Conservation (phyloP, 1,139 yeast species). For the Pichia kudriavzevii region DNA sequence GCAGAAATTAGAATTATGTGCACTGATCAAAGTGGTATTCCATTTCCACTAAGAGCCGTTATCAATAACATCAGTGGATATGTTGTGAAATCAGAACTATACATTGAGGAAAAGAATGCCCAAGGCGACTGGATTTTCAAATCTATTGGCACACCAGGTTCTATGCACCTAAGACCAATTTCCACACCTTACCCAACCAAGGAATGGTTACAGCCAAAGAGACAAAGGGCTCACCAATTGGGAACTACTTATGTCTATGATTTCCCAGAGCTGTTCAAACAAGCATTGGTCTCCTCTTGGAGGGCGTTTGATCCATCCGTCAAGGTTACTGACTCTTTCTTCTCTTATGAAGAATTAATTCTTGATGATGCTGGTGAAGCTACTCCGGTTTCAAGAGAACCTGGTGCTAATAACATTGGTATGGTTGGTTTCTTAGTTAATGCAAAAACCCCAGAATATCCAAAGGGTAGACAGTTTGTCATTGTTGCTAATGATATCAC, state of each 20-base stretch:
- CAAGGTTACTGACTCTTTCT: slow-evolving; percentile 71
- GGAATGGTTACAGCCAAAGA: slow-evolving; percentile 96
- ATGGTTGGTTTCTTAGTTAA: slow-evolving; percentile 94
- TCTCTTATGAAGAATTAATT: slow-evolving; percentile 74
- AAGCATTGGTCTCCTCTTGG: slow-evolving; percentile 84
- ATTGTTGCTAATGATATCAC: slow-evolving; percentile 96
- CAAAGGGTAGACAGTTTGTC: slow-evolving; percentile 88
- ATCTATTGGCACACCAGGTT: slow-evolving; percentile 88
- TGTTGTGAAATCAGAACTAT: slow-evolving; percentile 90
- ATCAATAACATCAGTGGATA: slow-evolving; percentile 95
- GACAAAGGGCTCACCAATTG: slow-evolving; percentile 96
- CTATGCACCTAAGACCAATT: slow-evolving; percentile 94
- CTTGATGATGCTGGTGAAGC: slow-evolving; percentile 70
- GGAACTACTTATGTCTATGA: slow-evolving; percentile 97
- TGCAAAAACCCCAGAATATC: slow-evolving; percentile 95
- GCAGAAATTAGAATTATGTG: slow-evolving; percentile 97
- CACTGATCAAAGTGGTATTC: slow-evolving; percentile 77
- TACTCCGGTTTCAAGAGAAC: slow-evolving; percentile 87
- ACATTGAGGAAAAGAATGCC: slow-evolving; percentile 86
- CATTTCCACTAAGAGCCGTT: slow-evolving; percentile 94
- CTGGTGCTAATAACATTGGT: slow-evolving; percentile 92
- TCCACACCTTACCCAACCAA: slow-evolving; percentile 95
- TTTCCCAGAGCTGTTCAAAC: slow-evolving; percentile 97
- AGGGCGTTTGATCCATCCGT: slow-evolving; percentile 46
- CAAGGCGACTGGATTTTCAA: slow-evolving; percentile 96